Evolutionary conservation across 805 yeast species (phyloP), one percentile per base, ranked within the genome.

Genomic region (Candida yuanshanica): DNA sequence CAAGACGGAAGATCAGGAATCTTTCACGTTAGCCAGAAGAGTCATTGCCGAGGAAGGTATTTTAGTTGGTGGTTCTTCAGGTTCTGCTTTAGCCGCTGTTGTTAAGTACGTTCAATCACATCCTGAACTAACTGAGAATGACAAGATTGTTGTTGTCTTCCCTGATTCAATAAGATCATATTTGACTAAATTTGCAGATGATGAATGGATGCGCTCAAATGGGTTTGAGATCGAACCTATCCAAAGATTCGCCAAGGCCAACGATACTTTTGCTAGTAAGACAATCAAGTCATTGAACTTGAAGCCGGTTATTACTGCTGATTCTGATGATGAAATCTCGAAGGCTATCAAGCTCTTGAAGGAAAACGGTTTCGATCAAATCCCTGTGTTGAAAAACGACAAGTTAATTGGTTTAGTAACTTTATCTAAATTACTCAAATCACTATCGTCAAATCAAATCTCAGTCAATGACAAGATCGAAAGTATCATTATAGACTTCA

Each of bases 161-260:
- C 95, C 95, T 35, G 95, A 86, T 62, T 80, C 89, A 33, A 78
- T 86, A 58, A 79, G 95, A 70, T 85, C 95, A 4, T 86, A 86
- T 66, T 72, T 86, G 64, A 79, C 93, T 48, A 86, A 86, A 66
- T 86, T 86, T 58, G 91, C 85, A 29, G 95, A 86, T 60, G 95
- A 87, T 55, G 95, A 85, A 64, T 86, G 95, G 95, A 79, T 86
- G 83, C 75, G 73, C 59, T 77, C 77, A 53, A 84, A 86, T 59
- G 83, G 84, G 3, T 80, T 87, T 56, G 75, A 45, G 34, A 44
- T 82, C 49, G 85, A 77, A 48, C 73, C 73, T 39, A 66, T 70
- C 41, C 61, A 73, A 41, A 60, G 63, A 41, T 56, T 64, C 34
- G 55, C 68, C 17, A 63, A 65, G 41, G 60, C 55, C 33, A 71